phyloP scores from a whole-genome alignment of 371 early-diverging fungal species.

The Entomophthora muscae region DNA sequence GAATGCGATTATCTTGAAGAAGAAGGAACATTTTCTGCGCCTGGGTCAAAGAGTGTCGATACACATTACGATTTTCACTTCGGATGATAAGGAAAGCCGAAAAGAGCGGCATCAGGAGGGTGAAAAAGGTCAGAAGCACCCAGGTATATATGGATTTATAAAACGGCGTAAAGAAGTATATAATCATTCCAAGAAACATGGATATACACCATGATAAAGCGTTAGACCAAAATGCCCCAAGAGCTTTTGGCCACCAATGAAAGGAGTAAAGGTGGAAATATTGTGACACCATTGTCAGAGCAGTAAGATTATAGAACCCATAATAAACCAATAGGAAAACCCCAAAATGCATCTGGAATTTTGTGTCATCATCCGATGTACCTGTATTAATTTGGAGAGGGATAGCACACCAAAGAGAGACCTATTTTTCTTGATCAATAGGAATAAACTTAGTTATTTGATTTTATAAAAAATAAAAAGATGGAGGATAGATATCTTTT shows the following conservation, averaged over 20 bases:
- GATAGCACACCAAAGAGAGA: conserved; percentile 5
- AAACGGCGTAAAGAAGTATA: conserved; percentile 25
- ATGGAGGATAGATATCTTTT: too few species aligned
- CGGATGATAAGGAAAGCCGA: conserved; percentile 41
- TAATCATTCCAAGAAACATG: conserved; percentile 28
- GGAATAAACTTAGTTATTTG: too few species aligned
- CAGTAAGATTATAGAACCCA: conserved; percentile 50
- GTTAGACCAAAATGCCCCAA: conserved; percentile 37
- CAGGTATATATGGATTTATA: conserved; percentile 35
- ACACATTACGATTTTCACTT: conserved; percentile 23
- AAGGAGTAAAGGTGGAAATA: conserved; percentile 54
- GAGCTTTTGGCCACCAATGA: conserved; percentile 52
- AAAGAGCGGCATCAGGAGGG: conserved; percentile 41
- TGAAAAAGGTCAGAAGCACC: conserved; percentile 47
- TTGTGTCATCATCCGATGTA: not conserved
- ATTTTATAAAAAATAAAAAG: too few species aligned
- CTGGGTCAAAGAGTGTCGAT: conserved; percentile 21
- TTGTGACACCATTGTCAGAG: conserved; percentile 44
- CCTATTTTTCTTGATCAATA: conserved; percentile 1
- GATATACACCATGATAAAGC: conserved; percentile 42
- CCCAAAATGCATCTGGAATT: conserved; percentile 36
- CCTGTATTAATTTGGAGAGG: conserved; percentile 1
- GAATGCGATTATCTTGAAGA: conserved; percentile 30
- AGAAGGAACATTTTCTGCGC: conserved; percentile 24
- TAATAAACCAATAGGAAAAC: conserved; percentile 55